phyloP scores from a whole-genome alignment of 2,329 filamentous ascomycete species.

The Sclerotinia glacialis region DNA sequence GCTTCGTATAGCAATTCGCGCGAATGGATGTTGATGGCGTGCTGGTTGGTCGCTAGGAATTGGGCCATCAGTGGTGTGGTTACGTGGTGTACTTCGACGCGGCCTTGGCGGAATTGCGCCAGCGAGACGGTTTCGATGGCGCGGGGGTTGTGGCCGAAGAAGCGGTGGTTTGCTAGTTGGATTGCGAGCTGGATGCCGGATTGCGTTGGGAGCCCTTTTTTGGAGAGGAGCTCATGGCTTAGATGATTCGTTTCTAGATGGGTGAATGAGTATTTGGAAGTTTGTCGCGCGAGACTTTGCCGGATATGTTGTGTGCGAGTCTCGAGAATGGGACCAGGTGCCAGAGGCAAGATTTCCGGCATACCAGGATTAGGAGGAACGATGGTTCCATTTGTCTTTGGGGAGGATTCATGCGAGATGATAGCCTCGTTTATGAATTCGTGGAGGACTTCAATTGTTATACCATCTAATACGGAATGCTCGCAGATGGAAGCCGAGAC shows the following conservation, averaged over 20 bases:
- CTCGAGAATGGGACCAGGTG: neutral
- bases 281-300: neutral
- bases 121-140: conserved; percentile 36
- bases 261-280: neutral
- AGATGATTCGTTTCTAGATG: neutral
- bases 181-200: conserved; percentile 4
- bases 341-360: neutral
- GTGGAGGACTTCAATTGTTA: neutral
- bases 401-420: neutral
- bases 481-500: conserved; percentile 29
- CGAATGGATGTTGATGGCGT: neutral
- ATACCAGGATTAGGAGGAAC: neutral
- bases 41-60: neutral
- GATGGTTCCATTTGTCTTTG: neutral
- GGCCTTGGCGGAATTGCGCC: neutral
- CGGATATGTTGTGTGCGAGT: neutral
- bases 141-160: conserved; percentile 42
- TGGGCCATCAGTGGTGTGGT: neutral
- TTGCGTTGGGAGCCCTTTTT: neutral
- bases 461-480: conserved; percentile 30
- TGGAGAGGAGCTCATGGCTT: neutral
- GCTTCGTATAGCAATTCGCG: neutral
- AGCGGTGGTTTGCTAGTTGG: neutral
- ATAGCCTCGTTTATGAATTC: conserved; percentile 8
- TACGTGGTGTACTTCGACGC: neutral